Percentiles rank a stretch among this genome's conserved stretches.
Conservation (phyloP, 768 basidiomycete genomes). For the Dioszegia crocea region DNA sequence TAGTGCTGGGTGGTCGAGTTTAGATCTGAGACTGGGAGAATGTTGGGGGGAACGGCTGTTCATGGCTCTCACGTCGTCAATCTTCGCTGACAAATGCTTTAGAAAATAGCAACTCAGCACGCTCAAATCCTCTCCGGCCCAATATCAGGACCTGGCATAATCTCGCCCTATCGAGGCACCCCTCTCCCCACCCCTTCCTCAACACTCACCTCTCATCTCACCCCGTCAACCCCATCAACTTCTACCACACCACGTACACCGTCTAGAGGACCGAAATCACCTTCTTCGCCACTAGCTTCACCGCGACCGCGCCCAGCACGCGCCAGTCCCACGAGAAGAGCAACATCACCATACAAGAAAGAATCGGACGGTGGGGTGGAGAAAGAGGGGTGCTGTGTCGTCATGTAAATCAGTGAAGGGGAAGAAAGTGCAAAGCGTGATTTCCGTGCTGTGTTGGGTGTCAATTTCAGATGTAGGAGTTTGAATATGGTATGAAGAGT, state of each 20-base stretch:
- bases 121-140: constrained; percentile 4
- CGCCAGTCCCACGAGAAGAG: neutral
- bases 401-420: neutral
- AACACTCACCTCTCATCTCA: neutral
- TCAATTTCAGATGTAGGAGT: too few species aligned
- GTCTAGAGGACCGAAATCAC: too few species aligned
- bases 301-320: neutral
- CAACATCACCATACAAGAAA: too few species aligned
- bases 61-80: neutral
- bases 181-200: neutral
- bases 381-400: neutral
- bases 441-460: too few species aligned
- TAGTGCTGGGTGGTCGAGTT: too few species aligned
- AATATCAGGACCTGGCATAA: neutral
- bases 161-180: neutral
- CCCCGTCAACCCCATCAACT: too few species aligned
- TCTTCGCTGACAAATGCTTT: neutral
- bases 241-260: too few species aligned
- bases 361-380: neutral
- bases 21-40: too few species aligned
- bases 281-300: too few species aligned
- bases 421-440: neutral
- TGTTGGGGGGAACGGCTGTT: neutral
- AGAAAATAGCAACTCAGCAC: constrained; percentile 7
- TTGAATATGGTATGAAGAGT: too few species aligned